These are phyloP conservation scores for Ophiostoma sp. DNA, from an alignment of 2,329 filamentous ascomycete species.

Conservation along the genomic window DNA sequence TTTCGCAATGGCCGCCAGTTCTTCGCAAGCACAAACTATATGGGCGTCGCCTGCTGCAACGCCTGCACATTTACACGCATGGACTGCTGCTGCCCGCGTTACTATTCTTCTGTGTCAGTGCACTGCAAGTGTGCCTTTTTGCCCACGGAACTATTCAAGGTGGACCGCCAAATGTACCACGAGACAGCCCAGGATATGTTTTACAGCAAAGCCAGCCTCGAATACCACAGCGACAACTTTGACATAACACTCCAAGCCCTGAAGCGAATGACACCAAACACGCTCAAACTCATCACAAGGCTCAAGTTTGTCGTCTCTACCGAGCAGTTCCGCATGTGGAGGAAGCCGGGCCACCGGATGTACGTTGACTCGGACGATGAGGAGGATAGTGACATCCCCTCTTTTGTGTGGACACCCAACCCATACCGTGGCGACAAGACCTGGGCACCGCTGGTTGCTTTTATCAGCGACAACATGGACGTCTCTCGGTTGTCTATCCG, in stretches of 20 bases:
- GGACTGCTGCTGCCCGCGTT: constrained; percentile 6
- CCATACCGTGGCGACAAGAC: background rate
- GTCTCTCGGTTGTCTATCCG: background rate
- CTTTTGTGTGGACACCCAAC: background rate
- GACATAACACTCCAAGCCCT: background rate
- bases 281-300: background rate
- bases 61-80: background rate
- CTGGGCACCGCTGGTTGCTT: background rate
- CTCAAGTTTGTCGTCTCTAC: background rate
- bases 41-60: background rate
- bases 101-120: background rate
- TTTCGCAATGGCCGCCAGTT: background rate
- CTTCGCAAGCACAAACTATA: no score
- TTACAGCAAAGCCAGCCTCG: background rate
- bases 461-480: background rate
- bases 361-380: background rate
- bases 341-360: no score
- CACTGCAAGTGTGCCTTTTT: background rate
- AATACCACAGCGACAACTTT: background rate
- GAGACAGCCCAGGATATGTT: background rate
- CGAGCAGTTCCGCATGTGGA: background rate
- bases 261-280: background rate
- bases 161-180: constrained; percentile 7
- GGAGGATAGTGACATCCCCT: background rate
- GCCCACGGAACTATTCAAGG: background rate